phyloP scores from a whole-genome alignment of 768 basidiomycete genomes.

The Boletus rex-veris region DNA sequence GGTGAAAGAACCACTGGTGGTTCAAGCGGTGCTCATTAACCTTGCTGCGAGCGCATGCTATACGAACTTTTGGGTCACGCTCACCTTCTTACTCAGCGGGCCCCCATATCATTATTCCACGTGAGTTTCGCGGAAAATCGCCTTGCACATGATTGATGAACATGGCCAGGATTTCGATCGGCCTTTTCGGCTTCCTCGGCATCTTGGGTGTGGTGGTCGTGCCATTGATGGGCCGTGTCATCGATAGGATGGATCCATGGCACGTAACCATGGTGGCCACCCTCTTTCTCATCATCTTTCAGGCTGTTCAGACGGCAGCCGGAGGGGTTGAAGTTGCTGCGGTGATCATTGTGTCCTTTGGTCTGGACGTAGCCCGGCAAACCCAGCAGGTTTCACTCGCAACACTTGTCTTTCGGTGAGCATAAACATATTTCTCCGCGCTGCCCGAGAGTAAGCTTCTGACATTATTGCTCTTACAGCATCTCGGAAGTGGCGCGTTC shows the following conservation, averaged over 20 bases:
- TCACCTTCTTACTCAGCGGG: slow-evolving; percentile 76
- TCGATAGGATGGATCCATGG: slow-evolving; percentile 73
- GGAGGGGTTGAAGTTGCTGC: slow-evolving; percentile 66
- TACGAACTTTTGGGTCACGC: slow-evolving; percentile 62
- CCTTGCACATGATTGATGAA: background rate
- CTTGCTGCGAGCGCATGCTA: slow-evolving; percentile 55
- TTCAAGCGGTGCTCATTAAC: slow-evolving; percentile 61
- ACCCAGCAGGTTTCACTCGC: slow-evolving; percentile 62
- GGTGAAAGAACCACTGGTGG: slow-evolving; percentile 70
- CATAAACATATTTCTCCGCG: no score
- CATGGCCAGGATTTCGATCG: slow-evolving; percentile 46
- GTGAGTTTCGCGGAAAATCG: slow-evolving; percentile 27
- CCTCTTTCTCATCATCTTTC: slow-evolving; percentile 43
- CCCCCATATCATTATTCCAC: slow-evolving; percentile 71
- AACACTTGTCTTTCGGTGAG: slow-evolving; percentile 24
- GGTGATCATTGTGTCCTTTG: slow-evolving; percentile 61
- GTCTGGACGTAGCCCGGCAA: slow-evolving; percentile 67
- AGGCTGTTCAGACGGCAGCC: slow-evolving; percentile 60
- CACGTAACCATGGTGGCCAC: slow-evolving; percentile 59
- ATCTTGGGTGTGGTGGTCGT: slow-evolving; percentile 63
- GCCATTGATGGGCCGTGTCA: slow-evolving; percentile 60
- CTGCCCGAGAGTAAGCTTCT: background rate
- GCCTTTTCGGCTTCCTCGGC: slow-evolving; percentile 69
- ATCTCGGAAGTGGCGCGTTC: slow-evolving; percentile 49
- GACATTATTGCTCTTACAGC: slow-evolving; percentile 2